Percentiles rank a stretch among this genome's conserved stretches.
These are phyloP conservation scores for Penicillium odoratum DNA, from an alignment of 495 filamentous ascomycete genomes.

Conservation along the genomic window DNA sequence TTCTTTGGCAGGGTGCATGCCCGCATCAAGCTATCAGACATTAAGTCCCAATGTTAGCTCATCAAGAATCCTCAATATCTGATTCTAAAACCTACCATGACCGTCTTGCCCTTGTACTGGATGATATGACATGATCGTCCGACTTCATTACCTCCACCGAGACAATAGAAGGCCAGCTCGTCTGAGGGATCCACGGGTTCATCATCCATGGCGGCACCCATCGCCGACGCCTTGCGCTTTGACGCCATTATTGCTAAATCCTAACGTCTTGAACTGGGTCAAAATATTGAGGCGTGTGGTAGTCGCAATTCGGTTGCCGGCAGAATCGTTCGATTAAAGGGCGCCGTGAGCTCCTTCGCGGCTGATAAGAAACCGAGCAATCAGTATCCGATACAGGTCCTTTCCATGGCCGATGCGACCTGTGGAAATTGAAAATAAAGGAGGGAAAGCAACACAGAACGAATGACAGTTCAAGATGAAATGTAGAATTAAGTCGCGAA, in stretches of 20 bases:
- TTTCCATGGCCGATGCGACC: neutral
- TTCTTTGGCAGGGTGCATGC: conserved; percentile 96
- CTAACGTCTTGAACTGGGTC: neutral
- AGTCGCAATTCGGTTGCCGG: neutral
- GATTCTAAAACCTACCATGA: conserved; percentile 71
- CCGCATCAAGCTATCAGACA: conserved; percentile 74
- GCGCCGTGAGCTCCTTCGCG: neutral
- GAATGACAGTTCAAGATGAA: neutral
- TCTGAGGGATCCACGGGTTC: conserved; percentile 78
- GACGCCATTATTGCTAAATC: conserved; percentile 57
- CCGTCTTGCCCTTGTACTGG: conserved; percentile 98
- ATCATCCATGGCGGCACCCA: conserved; percentile 58
- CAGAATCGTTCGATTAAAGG: conserved; percentile 5
- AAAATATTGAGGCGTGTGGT: neutral
- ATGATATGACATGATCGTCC: conserved; percentile 96
- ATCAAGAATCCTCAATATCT: neutral
- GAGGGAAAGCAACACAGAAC: neutral
- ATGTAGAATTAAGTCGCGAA: conserved; percentile 3
- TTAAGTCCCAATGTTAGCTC: neutral
- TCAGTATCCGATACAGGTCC: neutral
- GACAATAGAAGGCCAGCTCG: conserved; percentile 87
- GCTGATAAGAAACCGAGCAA: neutral
- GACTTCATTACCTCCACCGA: conserved; percentile 96
- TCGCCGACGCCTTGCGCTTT: conserved; percentile 71
- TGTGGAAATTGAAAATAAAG: neutral